Conservation (phyloP, 1,284 basidiomycete species). For the Amylostereum chailletii region DNA sequence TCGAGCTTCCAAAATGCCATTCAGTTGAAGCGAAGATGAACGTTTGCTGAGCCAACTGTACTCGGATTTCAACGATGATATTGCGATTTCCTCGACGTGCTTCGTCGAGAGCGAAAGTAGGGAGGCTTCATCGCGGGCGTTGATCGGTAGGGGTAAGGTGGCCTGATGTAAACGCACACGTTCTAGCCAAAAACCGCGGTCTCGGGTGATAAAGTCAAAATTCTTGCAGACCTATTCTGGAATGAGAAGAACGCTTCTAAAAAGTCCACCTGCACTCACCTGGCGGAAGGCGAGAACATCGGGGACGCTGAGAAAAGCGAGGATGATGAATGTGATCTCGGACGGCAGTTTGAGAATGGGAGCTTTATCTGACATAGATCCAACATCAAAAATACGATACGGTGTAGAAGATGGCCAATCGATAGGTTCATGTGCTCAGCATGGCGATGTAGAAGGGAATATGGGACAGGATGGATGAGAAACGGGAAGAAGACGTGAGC, state of each 20-base stretch:
- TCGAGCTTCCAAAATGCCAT: slow-evolving; percentile 5
- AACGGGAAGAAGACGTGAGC: too few relatives aligned
- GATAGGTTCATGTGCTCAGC: too few relatives aligned
- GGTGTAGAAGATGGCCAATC: too few relatives aligned
- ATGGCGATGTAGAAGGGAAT: too few relatives aligned
- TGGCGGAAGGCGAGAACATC: background rate
- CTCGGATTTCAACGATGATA: slow-evolving; percentile 1
- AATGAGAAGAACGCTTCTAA: background rate
- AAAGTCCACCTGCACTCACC: background rate
- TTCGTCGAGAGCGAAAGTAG: background rate
- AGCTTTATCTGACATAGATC: too few relatives aligned
- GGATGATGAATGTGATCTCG: background rate
- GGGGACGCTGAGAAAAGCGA: slow-evolving; percentile 1
- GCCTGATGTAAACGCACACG: slow-evolving; percentile 6
- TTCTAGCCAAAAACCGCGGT: slow-evolving; percentile 6
- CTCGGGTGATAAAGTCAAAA: background rate
- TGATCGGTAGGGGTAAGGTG: slow-evolving; percentile 4
- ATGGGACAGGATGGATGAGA: too few relatives aligned
- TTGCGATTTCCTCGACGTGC: slow-evolving; percentile 4
- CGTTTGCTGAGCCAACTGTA: slow-evolving; percentile 3
- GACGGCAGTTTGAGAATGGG: background rate
- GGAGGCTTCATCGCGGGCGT: background rate
- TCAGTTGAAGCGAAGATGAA: background rate
- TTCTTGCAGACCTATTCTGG: slow-evolving; percentile 1
- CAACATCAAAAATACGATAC: too few relatives aligned